A percentile compares a stretch with the other conserved stretches of the same genome.
phyloP scores from a whole-genome alignment of 176 grass and related monocot species.

The Raddia guianensis region DNA sequence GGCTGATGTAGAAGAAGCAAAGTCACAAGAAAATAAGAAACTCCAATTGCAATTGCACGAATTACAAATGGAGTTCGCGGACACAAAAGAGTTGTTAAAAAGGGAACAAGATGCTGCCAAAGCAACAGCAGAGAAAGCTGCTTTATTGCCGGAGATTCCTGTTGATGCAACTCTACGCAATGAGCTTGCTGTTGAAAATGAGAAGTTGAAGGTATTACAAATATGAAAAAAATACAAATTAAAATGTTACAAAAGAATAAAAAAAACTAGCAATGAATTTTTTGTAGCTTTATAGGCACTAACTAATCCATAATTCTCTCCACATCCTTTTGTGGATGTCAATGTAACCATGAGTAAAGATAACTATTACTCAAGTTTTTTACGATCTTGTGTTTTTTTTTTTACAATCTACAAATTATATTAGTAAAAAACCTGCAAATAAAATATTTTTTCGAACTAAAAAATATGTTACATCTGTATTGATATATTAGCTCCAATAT shows the following conservation, averaged over 20 bases:
- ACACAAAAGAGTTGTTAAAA: slow-evolving; percentile 64
- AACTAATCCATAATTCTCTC: neutral
- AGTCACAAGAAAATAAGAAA: slow-evolving; percentile 72
- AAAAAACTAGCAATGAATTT: slow-evolving; percentile 13
- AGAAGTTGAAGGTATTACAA: slow-evolving; percentile 73
- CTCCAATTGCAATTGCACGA: slow-evolving; percentile 70
- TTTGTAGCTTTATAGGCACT: slow-evolving; percentile 2
- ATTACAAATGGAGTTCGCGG: slow-evolving; percentile 59
- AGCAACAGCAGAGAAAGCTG: slow-evolving; percentile 61
- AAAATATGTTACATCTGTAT: slow-evolving; percentile 16
- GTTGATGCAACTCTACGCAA: slow-evolving; percentile 60
- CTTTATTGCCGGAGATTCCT: slow-evolving; percentile 59
- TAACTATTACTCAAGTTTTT: neutral
- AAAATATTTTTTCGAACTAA: neutral
- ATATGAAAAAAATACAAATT: slow-evolving; percentile 9
- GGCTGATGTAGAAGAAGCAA: slow-evolving; percentile 86
- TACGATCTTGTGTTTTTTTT: neutral
- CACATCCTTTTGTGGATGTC: slow-evolving; percentile 10
- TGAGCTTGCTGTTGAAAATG: slow-evolving; percentile 80
- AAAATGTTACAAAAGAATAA: slow-evolving; percentile 1
- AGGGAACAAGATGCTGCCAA: slow-evolving; percentile 62
- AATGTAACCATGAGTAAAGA: slow-evolving; percentile 19
- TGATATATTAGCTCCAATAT: slow-evolving; percentile 20
- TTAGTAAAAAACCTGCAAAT: neutral
- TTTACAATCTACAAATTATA: no score